Evolutionary conservation across 305 asterid species (phyloP), one percentile per base, ranked within the genome.

Genomic region (Fraxinus ornus): DNA sequence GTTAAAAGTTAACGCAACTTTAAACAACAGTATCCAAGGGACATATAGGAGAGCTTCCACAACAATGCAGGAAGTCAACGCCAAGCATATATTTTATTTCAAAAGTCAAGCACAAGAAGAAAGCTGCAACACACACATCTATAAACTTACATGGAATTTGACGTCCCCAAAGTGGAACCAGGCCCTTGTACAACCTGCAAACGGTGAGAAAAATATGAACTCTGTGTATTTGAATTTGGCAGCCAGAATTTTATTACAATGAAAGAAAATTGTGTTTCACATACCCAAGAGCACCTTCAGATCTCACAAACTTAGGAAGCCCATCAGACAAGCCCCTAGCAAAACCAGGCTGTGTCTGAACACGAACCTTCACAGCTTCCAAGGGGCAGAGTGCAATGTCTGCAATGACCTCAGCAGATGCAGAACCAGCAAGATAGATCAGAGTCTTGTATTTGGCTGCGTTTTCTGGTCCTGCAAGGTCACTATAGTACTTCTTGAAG

Each of bases 151-250:
- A 94, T 86, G 98, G 98, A 83, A 94, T 94, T 80, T 94, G 98
- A 86, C 98, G 97, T 8, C 98, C 98, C 98, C 98, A 94, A 64
- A 94, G 95, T 81, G 98, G 98, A 85, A 92, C 95, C 81, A 94
- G 28, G 22, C 97, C 98, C 92, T 92, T 92, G 95, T 94, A 94
- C 83, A 94, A 78, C 86, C 98, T 94, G 94, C 89, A 89, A 41
- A 79, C 10, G 35, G 73, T 70, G 36, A n/a, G 37, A 7, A 70
- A 21, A 81, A 57, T 26, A 55, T 64, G 52, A 81, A 5, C 57
- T 44, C 60, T 24, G 1, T 2, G 3, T 6, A 22, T 19, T 19
- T 7, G 7, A 22, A 55, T 55, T n/a, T n/a, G 4, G 22, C 26
- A 84, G 60, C 13, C 12, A 60, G 24, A 21, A 21, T 60, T 60